Percentiles rank a stretch among this genome's conserved stretches.
Evolutionary conservation across 441 rosid species (phyloP).

Genomic region (Pelargonium cotyledonis): DNA sequence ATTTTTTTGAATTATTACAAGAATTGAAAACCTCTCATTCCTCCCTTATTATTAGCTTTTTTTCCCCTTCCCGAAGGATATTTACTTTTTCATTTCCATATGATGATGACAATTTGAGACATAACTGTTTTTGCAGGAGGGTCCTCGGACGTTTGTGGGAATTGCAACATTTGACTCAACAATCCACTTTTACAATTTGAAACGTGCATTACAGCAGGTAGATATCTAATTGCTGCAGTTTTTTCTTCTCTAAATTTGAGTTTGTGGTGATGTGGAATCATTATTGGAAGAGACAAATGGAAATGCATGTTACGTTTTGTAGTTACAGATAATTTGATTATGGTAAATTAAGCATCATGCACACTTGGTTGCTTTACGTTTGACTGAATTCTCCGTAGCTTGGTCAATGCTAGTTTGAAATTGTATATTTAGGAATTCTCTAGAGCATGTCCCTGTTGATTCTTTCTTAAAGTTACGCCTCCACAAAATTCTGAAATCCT

Average conservation of each 20-base stretch:
- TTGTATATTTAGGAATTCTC: too few relatives aligned
- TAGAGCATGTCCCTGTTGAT: too few relatives aligned
- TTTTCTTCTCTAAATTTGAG: constrained; percentile 14
- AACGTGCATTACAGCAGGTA: constrained; percentile 60
- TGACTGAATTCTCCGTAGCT: too few relatives aligned
- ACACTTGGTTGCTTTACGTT: not conserved
- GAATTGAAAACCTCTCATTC: not conserved
- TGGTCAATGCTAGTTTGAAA: too few relatives aligned
- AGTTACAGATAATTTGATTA: not conserved
- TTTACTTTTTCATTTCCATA: not conserved
- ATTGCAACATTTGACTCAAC: constrained; percentile 82
- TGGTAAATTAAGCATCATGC: not conserved
- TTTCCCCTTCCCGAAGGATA: not conserved
- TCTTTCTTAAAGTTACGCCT: too few relatives aligned
- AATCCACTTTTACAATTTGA: constrained; percentile 76
- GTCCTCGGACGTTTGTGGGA: constrained; percentile 79
- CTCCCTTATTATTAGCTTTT: not conserved
- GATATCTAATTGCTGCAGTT: constrained; percentile 8
- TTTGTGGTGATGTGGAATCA: not conserved
- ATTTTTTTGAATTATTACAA: not conserved
- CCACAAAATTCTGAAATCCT: too few relatives aligned
- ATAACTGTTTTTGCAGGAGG: constrained; percentile 49
- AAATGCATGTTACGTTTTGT: not conserved
- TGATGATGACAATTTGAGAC: not conserved
- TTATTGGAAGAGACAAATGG: not conserved